Percentiles rank a stretch among this genome's conserved stretches.
Evolutionary conservation across 2,329 filamentous ascomycete genomes (phyloP).

Genomic region (Colletotrichum agaves): DNA sequence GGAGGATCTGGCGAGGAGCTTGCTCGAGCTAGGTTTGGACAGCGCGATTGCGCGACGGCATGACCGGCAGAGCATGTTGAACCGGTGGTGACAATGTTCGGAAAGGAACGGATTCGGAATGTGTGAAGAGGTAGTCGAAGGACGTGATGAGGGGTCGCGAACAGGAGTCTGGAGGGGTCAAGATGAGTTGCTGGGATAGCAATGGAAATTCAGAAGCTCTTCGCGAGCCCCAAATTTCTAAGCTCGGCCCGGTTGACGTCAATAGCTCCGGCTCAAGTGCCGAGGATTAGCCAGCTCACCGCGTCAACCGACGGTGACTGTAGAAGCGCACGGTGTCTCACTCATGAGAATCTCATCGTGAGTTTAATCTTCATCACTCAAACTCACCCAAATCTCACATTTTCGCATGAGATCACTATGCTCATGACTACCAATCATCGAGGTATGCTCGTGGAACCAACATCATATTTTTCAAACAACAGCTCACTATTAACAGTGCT

Average conservation of each 20-base stretch:
- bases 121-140: too few relatives aligned
- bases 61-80: slow-evolving; percentile 35
- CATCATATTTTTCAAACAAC: not conserved
- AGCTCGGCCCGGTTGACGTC: slow-evolving; percentile 32
- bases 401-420: not conserved
- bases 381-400: not conserved
- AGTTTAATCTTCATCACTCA: not conserved
- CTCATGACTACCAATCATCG: not conserved
- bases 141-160: not conserved
- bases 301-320: not conserved
- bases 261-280: not conserved
- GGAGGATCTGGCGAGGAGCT: slow-evolving; percentile 18
- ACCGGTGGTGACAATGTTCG: not conserved
- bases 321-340: not conserved
- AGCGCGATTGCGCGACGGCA: slow-evolving; percentile 37
- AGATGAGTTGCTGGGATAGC: not conserved
- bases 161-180: not conserved
- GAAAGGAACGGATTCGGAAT: too few relatives aligned
- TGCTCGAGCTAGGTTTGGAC: slow-evolving; percentile 6
- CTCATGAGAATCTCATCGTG: slow-evolving; percentile 6
- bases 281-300: not conserved
- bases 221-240: slow-evolving; percentile 13
- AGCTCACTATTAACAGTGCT: not conserved
- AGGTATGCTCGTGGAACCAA: not conserved
- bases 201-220: slow-evolving; percentile 6